These are phyloP conservation scores for Pseudocercospora ulei DNA, from an alignment of 2,329 filamentous ascomycete genomes.

Conservation along the genomic window DNA sequence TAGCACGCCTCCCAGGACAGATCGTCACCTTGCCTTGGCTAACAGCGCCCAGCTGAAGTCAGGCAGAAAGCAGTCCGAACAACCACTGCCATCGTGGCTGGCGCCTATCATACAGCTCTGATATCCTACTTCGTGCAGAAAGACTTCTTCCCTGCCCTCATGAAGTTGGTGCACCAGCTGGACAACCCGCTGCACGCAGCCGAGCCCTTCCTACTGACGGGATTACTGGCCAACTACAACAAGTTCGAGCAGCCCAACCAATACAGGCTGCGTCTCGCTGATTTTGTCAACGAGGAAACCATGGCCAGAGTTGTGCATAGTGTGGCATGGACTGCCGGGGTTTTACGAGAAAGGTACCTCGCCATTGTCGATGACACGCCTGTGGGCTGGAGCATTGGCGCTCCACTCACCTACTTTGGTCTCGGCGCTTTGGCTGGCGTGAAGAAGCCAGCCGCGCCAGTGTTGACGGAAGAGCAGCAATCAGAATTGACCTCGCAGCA, in stretches of 20 bases:
- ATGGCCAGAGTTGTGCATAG: constrained; percentile 73
- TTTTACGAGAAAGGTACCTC: constrained; percentile 64
- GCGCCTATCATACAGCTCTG: constrained; percentile 90
- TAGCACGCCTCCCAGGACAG: background rate
- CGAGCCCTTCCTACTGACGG: constrained; percentile 71
- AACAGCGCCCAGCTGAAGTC: constrained; percentile 50
- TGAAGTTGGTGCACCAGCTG: constrained; percentile 85
- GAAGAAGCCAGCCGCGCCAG: constrained; percentile 51
- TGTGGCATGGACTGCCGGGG: constrained; percentile 61
- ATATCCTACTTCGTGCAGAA: constrained; percentile 91
- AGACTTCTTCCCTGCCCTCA: constrained; percentile 85
- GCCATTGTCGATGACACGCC: constrained; percentile 82
- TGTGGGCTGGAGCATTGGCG: constrained; percentile 76
- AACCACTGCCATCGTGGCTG: constrained; percentile 73
- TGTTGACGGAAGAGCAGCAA: constrained; percentile 65
- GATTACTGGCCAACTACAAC: constrained; percentile 91
- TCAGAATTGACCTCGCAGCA: constrained; percentile 71
- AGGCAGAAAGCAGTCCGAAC: constrained; percentile 72
- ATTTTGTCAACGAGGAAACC: constrained; percentile 85
- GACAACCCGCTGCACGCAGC: constrained; percentile 52
- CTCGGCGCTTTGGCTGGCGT: constrained; percentile 60
- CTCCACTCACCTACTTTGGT: constrained; percentile 73
- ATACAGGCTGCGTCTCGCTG: constrained; percentile 80
- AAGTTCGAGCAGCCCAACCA: constrained; percentile 98
- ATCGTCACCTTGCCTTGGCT: too few relatives aligned